These are phyloP conservation scores for Hypoxylon fragiforme DNA, from an alignment of 495 filamentous ascomycete species.

Conservation along the genomic window DNA sequence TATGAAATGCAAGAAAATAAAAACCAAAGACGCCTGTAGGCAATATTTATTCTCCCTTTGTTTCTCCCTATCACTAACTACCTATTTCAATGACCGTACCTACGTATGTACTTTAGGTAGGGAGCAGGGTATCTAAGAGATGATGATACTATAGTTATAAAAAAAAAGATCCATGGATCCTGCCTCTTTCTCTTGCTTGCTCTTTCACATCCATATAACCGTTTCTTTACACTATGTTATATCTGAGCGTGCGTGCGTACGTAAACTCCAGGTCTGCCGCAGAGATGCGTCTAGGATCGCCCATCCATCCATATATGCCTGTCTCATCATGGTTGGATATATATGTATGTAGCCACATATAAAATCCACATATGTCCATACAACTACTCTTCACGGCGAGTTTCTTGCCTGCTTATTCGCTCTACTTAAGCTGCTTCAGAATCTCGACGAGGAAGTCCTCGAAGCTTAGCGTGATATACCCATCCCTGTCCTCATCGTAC, in stretches of 20 bases:
- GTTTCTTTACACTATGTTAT: no score
- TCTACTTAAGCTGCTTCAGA: slow-evolving; percentile 52
- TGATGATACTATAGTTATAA: no score
- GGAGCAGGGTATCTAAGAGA: slow-evolving; percentile 24
- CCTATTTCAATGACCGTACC: neutral
- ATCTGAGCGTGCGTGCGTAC: no score
- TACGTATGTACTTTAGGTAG: neutral
- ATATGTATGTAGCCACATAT: no score
- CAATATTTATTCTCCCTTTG: slow-evolving; percentile 23
- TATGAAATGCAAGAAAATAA: neutral
- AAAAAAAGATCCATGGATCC: slow-evolving; percentile 10
- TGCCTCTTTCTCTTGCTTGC: neutral
- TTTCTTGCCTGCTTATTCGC: neutral
- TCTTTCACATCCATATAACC: neutral
- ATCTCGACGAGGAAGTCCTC: slow-evolving; percentile 76
- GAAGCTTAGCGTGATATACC: slow-evolving; percentile 82
- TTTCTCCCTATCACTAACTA: neutral
- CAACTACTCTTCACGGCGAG: neutral
- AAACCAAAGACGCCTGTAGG: neutral
- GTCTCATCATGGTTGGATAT: neutral
- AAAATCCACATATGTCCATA: no score
- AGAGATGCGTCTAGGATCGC: neutral
- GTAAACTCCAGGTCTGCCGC: neutral
- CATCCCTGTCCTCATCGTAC: slow-evolving; percentile 96
- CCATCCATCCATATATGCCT: neutral